Evolutionary conservation across 2,329 filamentous ascomycete species (phyloP).

Genomic region (Sarocladiaceae sp.): DNA sequence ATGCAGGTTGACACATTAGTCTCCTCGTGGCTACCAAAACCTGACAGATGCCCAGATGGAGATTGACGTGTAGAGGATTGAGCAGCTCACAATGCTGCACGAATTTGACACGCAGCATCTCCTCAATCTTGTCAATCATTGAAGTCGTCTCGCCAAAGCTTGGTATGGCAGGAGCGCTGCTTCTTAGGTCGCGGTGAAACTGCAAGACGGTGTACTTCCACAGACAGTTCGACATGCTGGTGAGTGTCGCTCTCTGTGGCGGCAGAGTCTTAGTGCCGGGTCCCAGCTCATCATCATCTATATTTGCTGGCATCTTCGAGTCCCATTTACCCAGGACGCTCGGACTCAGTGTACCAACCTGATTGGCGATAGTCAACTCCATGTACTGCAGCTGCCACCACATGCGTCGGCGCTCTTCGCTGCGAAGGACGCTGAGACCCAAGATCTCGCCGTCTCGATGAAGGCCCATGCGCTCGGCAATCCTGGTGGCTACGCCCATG

Average conservation of each 20-base stretch:
- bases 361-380: conserved; percentile 12
- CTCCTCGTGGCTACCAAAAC: not conserved
- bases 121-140: conserved; percentile 2
- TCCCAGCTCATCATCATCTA: conserved; percentile 11
- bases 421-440: conserved; percentile 11
- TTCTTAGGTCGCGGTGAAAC: not conserved
- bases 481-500: conserved; percentile 13
- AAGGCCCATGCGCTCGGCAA: conserved; percentile 15
- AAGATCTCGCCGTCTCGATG: conserved; percentile 16
- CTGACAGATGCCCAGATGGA: conserved; percentile 3
- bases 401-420: conserved; percentile 14
- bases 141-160: not conserved
- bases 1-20: not conserved
- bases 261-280: not conserved
- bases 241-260: conserved; percentile 10
- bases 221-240: conserved; percentile 4
- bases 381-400: conserved; percentile 17
- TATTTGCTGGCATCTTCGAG: conserved; percentile 12
- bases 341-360: conserved; percentile 11
- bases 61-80: conserved; percentile 6
- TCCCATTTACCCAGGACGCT: conserved; percentile 12
- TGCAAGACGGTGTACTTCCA: not conserved
- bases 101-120: conserved; percentile 1
- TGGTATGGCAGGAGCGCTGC: not conserved
- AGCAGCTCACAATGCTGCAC: conserved; percentile 8